Evolutionary conservation across 176 grass and related monocot genomes (phyloP).

Genomic region (Carex parvula): DNA sequence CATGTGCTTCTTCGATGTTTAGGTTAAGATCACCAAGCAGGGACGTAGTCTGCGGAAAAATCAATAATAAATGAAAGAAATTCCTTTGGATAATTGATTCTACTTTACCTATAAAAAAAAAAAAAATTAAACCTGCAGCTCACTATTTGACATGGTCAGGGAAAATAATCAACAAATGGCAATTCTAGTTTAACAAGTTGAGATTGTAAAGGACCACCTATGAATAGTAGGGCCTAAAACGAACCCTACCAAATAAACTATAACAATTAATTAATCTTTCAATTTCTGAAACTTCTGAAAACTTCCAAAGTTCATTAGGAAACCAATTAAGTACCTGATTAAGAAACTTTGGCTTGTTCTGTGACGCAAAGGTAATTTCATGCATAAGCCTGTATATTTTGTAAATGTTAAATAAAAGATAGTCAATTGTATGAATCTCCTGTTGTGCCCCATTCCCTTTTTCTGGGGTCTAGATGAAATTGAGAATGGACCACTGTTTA

Average conservation of each 20-base stretch:
- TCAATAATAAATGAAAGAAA: background rate
- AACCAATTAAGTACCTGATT: slow-evolving; percentile 28
- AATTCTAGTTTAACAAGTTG: background rate
- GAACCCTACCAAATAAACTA: background rate
- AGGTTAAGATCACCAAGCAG: slow-evolving; percentile 26
- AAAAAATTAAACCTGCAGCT: background rate
- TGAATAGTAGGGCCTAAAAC: background rate
- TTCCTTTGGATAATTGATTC: background rate
- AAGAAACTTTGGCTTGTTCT: slow-evolving; percentile 41
- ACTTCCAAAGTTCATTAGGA: background rate
- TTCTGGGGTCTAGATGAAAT: background rate
- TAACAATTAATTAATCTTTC: background rate
- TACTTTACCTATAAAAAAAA: background rate
- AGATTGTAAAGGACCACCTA: background rate
- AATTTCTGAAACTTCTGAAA: background rate
- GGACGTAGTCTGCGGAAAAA: slow-evolving; percentile 20
- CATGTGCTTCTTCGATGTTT: slow-evolving; percentile 41
- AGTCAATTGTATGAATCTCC: background rate
- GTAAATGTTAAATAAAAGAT: background rate
- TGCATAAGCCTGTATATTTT: slow-evolving; percentile 28
- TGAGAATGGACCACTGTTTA: background rate
- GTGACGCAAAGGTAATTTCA: slow-evolving; percentile 39
- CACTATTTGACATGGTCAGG: slow-evolving; percentile 2
- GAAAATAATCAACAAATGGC: background rate
- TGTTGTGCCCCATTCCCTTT: background rate